Percentiles rank a stretch among this genome's conserved stretches.
Evolutionary conservation across 805 yeast genomes (phyloP).

Genomic region (Wickerhamiella azymoides): DNA sequence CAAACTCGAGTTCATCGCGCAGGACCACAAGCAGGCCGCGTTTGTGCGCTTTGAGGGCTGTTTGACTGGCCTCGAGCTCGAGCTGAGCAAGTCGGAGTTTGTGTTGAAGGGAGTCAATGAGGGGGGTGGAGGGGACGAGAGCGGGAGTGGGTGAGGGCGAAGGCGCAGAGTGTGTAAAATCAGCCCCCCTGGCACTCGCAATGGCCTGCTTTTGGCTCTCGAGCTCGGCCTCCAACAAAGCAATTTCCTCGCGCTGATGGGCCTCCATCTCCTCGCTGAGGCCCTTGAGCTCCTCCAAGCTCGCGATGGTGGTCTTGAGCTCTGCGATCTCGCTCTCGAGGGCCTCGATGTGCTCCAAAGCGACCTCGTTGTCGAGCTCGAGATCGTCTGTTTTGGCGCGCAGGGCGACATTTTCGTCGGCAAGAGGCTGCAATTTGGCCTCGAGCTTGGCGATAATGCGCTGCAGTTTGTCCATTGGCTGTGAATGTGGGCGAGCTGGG

Average conservation of each 20-base stretch:
- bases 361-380: conserved; percentile 25
- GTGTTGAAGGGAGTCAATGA: conserved; percentile 11
- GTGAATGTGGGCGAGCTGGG: no score
- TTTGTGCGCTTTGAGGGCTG: conserved; percentile 1
- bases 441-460: conserved; percentile 17
- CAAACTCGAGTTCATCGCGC: background rate
- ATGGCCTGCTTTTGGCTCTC: conserved; percentile 11
- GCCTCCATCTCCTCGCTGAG: conserved; percentile 40
- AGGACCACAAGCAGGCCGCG: background rate
- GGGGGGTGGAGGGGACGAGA: conserved; percentile 18
- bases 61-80: conserved; percentile 6
- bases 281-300: conserved; percentile 39
- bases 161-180: no score
- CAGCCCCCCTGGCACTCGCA: no score
- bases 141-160: conserved; percentile 1
- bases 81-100: background rate
- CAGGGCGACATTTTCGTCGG: conserved; percentile 13
- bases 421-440: conserved; percentile 16
- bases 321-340: conserved; percentile 21
- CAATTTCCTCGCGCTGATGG: conserved; percentile 31
- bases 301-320: no score
- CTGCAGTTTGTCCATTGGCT: conserved; percentile 9
- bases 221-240: conserved; percentile 31
- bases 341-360: conserved; percentile 23
- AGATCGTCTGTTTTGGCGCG: conserved; percentile 22